phyloP scores from a whole-genome alignment of 768 basidiomycete species.

The Pulveroboletus frians region DNA sequence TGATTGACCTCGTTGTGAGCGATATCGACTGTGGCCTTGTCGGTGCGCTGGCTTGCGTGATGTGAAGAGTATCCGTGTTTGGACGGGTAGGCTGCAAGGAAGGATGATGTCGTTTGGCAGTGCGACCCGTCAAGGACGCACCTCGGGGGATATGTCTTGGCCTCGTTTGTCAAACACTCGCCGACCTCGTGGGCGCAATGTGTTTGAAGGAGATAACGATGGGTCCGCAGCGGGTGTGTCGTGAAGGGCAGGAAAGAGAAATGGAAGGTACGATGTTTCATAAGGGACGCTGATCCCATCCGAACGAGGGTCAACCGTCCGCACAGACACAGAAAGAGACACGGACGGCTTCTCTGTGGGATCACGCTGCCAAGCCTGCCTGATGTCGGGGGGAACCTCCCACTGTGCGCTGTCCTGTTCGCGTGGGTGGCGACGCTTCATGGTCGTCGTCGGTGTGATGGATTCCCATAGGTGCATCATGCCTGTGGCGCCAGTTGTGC shows the following conservation, averaged over 20 bases:
- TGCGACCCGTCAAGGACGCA: conserved; percentile 15
- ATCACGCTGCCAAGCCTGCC: conserved; percentile 45
- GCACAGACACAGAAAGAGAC: conserved; percentile 5
- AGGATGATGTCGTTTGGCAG: conserved; percentile 12
- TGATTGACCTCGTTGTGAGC: conserved; percentile 2
- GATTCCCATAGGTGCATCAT: too few relatives aligned
- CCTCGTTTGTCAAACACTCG: conserved; percentile 50
- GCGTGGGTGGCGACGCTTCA: too few relatives aligned
- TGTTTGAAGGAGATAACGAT: conserved; percentile 17
- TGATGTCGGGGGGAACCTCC: conserved; percentile 51
- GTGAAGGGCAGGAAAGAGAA: conserved; percentile 45
- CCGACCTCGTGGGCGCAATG: conserved; percentile 40
- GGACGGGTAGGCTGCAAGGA: too few relatives aligned
- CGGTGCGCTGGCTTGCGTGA: conserved; percentile 22
- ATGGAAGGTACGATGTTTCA: conserved; percentile 63
- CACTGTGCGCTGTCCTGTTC: conserved; percentile 64
- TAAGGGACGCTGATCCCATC: conserved; percentile 36
- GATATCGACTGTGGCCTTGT: conserved; percentile 22
- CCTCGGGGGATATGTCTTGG: conserved; percentile 36
- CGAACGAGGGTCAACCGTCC: conserved; percentile 12
- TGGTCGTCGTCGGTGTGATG: too few relatives aligned
- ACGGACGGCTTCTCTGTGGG: conserved; percentile 26
- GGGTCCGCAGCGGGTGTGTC: conserved; percentile 23
- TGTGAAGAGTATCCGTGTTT: too few relatives aligned
- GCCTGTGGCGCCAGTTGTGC: too few relatives aligned